Evolutionary conservation across 1,284 basidiomycete genomes (phyloP).

Genomic region (Ceratobasidium sp.): DNA sequence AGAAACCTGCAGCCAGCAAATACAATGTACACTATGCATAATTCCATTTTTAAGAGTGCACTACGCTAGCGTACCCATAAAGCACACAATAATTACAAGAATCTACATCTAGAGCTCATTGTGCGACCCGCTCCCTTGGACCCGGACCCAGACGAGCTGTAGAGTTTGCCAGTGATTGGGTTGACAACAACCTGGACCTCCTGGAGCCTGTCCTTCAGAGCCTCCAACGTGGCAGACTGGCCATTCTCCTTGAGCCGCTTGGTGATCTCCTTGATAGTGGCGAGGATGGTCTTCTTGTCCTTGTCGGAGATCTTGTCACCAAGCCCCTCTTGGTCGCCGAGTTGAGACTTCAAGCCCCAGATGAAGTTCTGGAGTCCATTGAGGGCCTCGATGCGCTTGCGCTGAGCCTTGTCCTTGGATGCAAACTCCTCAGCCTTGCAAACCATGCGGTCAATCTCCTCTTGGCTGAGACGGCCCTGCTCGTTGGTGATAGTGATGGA

Average conservation of each 20-base stretch:
- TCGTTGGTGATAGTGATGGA: constrained; percentile 89
- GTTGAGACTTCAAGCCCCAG: constrained; percentile 85
- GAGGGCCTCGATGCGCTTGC: constrained; percentile 87
- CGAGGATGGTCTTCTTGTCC: constrained; percentile 88
- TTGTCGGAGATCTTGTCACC: constrained; percentile 86
- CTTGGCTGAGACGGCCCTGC: constrained; percentile 81
- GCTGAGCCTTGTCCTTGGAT: constrained; percentile 82
- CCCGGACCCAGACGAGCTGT: constrained; percentile 49
- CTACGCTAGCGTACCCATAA: constrained; percentile 7
- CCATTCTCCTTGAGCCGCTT: constrained; percentile 91
- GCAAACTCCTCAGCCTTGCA: constrained; percentile 90
- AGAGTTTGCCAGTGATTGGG: constrained; percentile 83
- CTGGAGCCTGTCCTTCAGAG: constrained; percentile 87
- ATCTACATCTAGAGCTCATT: constrained; percentile 29
- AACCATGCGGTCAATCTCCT: constrained; percentile 93
- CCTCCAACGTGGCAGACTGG: constrained; percentile 78
- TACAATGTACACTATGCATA: neutral
- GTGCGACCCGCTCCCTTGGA: constrained; percentile 15
- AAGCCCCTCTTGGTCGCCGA: constrained; percentile 86
- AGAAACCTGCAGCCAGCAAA: no score
- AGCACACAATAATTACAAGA: constrained; percentile 2
- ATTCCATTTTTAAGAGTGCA: neutral
- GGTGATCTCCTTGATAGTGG: constrained; percentile 84
- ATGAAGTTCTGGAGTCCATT: constrained; percentile 80
- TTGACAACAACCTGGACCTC: constrained; percentile 75